phyloP scores from a whole-genome alignment of 148 eudicot species.

The Rhododendron vialii region DNA sequence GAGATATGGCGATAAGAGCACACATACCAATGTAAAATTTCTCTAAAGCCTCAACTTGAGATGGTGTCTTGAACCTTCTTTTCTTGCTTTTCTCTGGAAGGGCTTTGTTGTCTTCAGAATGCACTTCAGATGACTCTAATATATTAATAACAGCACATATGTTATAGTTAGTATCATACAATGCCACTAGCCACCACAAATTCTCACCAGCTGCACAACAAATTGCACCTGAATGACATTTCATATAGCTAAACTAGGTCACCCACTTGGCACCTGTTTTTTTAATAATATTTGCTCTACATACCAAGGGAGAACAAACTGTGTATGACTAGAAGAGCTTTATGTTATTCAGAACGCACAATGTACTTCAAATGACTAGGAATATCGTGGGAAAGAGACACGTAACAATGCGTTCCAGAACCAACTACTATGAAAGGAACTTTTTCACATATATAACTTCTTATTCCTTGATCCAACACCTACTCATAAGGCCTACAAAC shows the following conservation, averaged over 20 bases:
- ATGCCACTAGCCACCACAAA: neutral
- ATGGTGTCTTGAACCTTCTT: conserved; percentile 71
- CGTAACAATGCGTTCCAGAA: neutral
- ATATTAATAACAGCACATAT: conserved; percentile 6
- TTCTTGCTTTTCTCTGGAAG: conserved; percentile 60
- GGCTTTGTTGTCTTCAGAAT: conserved; percentile 56
- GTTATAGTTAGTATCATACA: neutral
- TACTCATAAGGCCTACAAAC: neutral
- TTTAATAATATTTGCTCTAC: neutral
- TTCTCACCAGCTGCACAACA: neutral
- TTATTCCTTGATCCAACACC: neutral
- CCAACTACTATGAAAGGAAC: neutral
- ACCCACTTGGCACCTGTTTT: neutral
- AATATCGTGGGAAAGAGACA: neutral
- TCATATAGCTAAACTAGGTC: neutral
- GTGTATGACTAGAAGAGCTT: neutral
- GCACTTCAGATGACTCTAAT: conserved; percentile 47
- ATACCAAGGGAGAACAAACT: neutral
- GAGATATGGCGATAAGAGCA: neutral
- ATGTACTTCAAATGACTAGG: neutral
- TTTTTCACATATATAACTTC: too few relatives aligned
- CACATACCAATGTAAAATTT: conserved; percentile 69
- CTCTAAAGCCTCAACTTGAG: conserved; percentile 77
- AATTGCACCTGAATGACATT: neutral
- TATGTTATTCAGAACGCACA: neutral